Evolutionary conservation across 2,329 filamentous ascomycete genomes (phyloP), one percentile per base, ranked within the genome.

Genomic region (Zelopaecilomyces penicillatus): DNA sequence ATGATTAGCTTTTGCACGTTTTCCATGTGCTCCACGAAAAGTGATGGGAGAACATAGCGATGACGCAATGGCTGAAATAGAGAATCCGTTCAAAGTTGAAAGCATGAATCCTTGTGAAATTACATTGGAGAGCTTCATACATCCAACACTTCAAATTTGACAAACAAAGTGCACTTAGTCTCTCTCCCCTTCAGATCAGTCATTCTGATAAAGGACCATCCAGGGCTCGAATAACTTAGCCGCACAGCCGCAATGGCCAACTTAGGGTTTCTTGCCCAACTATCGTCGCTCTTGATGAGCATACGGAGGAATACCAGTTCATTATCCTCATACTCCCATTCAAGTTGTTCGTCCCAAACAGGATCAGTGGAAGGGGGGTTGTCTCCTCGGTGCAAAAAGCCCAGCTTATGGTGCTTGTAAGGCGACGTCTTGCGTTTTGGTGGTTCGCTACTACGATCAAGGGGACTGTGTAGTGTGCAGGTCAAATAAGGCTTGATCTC

Each of bases 311-410:
- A 85, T 0, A 74, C 73, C 39, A 85, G 56, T 57, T 84, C 81
- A 51, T 78, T 82, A 45, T 83, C 80, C 5, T 82, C 76, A 53
- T 76, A 85, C 48, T 81, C 76, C 82, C 82, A 85, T 54, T 82
- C 78, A 6, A 85, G 64, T 10, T 65, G 67, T 59, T 85, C 79
- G 51, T 84, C 73, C 80, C 80, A 85, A 6, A 85, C 41, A 0
- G 82, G 81, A 48, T 84, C 79, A 0, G 70, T 81, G 0, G 70
- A 58, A 0, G 73, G 71, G 3, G 80, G 75, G 49, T 79, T 81
- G 44, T 78, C 75, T 12, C 71, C 75, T 30, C 65, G 65, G 57
- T 81, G 77, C 40, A 82, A 58, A 45, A 81, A 72, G 0, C 72
- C 74, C 0, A 67, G 54, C 49, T 70, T 75, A 57, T 81, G 78